A percentile compares a stretch with the other conserved stretches of the same genome.
Evolutionary conservation across 768 basidiomycete genomes (phyloP).

Genomic region (Cubamyces sp.): DNA sequence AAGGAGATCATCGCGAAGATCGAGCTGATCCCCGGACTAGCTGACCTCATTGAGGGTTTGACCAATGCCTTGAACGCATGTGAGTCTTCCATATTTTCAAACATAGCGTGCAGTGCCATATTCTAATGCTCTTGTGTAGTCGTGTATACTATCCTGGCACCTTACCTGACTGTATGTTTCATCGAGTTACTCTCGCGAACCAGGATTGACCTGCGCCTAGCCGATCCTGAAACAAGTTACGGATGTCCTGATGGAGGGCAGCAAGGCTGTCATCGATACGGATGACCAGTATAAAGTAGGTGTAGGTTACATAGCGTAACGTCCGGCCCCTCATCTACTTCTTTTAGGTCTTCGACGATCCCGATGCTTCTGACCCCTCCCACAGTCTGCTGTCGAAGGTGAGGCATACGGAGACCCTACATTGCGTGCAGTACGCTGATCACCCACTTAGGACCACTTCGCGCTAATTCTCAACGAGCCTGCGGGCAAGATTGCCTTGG

Average conservation of each 20-base stretch:
- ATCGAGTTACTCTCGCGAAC: not conserved
- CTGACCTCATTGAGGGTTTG: slow-evolving; percentile 59
- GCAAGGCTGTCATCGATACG: slow-evolving; percentile 69
- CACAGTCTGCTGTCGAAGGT: slow-evolving; percentile 76
- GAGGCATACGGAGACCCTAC: not conserved
- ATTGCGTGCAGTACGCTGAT: not conserved
- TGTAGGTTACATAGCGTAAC: not conserved
- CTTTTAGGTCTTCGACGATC: slow-evolving; percentile 63
- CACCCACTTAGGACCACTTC: slow-evolving; percentile 61
- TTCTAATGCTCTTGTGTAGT: slow-evolving; percentile 37
- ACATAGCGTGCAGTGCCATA: slow-evolving; percentile 4
- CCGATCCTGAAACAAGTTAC: slow-evolving; percentile 65
- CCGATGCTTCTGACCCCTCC: slow-evolving; percentile 70
- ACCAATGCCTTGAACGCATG: slow-evolving; percentile 71
- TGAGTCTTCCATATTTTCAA: slow-evolving; percentile 33
- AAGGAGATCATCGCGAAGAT: slow-evolving; percentile 56
- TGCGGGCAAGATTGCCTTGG: slow-evolving; percentile 71
- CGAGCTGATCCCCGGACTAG: slow-evolving; percentile 67
- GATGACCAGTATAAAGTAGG: slow-evolving; percentile 68
- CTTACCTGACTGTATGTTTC: slow-evolving; percentile 56
- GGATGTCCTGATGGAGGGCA: slow-evolving; percentile 58
- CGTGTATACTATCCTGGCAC: slow-evolving; percentile 69
- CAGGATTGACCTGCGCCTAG: slow-evolving; percentile 33
- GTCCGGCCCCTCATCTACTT: not conserved
- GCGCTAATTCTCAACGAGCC: slow-evolving; percentile 74